These are phyloP conservation scores for Fraxinus angustifolia DNA, from an alignment of 305 asterid genomes.

Conservation along the genomic window DNA sequence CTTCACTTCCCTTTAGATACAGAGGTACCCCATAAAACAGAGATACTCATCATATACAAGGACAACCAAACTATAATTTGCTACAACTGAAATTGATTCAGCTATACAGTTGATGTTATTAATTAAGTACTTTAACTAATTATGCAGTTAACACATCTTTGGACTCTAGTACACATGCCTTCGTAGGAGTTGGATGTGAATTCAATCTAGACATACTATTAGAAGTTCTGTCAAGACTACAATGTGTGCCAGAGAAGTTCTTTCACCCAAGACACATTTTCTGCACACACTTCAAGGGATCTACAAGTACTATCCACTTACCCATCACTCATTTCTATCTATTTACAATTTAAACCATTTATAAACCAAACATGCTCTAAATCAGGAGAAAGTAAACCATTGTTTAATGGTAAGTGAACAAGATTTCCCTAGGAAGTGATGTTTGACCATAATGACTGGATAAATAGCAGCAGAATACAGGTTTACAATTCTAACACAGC, in stretches of 20 bases:
- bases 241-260: neutral
- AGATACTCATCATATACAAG: neutral
- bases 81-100: neutral
- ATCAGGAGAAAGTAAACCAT: slow-evolving; percentile 3
- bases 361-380: neutral
- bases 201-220: slow-evolving; percentile 8
- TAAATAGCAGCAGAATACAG: neutral
- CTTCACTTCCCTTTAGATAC: neutral
- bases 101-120: neutral
- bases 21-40: neutral
- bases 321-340: neutral
- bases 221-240: neutral
- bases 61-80: neutral
- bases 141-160: neutral
- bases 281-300: neutral
- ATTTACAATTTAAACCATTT: neutral
- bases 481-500: neutral
- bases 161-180: slow-evolving; percentile 1
- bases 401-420: slow-evolving; percentile 12
- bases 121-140: neutral
- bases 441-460: neutral
- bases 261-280: neutral
- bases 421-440: neutral
- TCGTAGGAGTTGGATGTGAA: slow-evolving; percentile 13
- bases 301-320: neutral